A percentile compares a stretch with the other conserved stretches of the same genome.
These are phyloP conservation scores for Lithospermum erythrorhizon DNA, from an alignment of 257 asterid species.

Conservation along the genomic window DNA sequence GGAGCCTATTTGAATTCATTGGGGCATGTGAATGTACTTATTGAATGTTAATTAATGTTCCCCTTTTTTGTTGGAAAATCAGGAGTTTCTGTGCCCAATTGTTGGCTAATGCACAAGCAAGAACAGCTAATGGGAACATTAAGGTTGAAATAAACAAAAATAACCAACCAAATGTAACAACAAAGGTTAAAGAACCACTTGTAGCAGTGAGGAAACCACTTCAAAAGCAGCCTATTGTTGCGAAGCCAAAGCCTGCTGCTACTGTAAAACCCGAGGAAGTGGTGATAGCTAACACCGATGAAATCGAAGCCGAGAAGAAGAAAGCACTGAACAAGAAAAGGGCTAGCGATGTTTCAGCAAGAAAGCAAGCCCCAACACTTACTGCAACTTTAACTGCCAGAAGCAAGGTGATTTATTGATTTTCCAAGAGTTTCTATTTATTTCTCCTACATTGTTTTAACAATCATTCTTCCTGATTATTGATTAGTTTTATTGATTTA, in stretches of 20 bases:
- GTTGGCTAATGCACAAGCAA: constrained; percentile 74
- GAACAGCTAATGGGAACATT: constrained; percentile 35
- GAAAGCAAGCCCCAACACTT: constrained; percentile 54
- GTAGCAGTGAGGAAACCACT: constrained; percentile 32
- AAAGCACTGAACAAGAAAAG: constrained; percentile 11
- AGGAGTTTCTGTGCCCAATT: constrained; percentile 80
- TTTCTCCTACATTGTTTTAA: too few relatives aligned
- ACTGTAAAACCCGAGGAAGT: constrained; percentile 43
- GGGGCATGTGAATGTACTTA: too few relatives aligned
- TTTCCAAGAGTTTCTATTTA: too few relatives aligned
- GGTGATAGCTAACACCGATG: constrained; percentile 44
- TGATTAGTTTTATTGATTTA: background rate
- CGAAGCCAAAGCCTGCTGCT: constrained; percentile 26
- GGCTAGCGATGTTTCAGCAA: constrained; percentile 24
- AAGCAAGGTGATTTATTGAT: constrained; percentile 41
- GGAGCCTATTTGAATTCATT: too few relatives aligned
- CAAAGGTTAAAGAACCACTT: constrained; percentile 21
- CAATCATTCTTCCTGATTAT: background rate
- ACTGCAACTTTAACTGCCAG: constrained; percentile 78
- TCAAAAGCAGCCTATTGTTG: constrained; percentile 34
- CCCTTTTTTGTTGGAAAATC: background rate
- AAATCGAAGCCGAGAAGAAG: constrained; percentile 25
- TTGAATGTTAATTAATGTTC: too few relatives aligned
- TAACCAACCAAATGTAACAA: too few relatives aligned
- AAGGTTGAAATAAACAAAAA: constrained; percentile 12